Base-by-base conservation (phyloP, 345 rosid species). In the Passiflora organensis region DNA sequence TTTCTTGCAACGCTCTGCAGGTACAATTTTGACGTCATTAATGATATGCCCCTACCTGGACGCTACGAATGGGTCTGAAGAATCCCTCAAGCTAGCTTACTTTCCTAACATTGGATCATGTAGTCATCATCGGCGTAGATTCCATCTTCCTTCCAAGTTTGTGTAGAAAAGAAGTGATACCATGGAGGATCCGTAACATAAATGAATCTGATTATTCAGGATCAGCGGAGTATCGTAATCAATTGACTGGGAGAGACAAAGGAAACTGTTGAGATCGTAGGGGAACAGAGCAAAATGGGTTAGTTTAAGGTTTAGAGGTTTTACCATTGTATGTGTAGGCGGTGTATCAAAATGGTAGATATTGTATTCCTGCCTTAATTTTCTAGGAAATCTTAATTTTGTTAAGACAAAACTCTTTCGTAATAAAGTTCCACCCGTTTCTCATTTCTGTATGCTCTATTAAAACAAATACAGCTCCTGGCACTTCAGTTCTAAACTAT, bases 21-120 rank as follows among this genome's bases (percentile, higher is more conserved):
- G 81, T 87, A 84, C 67, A 84, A 91, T 85, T 91, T 83, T 64
- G 97, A 91, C 64, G 44, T 83, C 8, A 70, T 64, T 57, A 85
- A 73, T 39, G 96, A 82, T 23, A 15, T 61, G 53, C 96, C 97
- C 17, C 79, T 87, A 13, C 78, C 85, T 0, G 97, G 96, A 23
- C 84, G 82, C 21, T 87, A 77, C 32, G 87, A 83, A 24, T 87
- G 97, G 97, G 81, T 68, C 55, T 80, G 74, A 79, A 58, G 76
- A 60, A 13, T 38, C 53, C 90, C 80, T 20, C 79, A 73, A 80
- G 53, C 24, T 25, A 56, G n/a, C 22, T 19, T 24, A 8, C 13
- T 4, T 24, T 51, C 47, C 32, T 2, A 13, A 41, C 45, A 46
- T 49, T 49, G 56, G 17, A 64, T 55, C 49, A 51, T 45, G 61